phyloP scores from a whole-genome alignment of 2,329 filamentous ascomycete genomes.

The Neonectria magnoliae region DNA sequence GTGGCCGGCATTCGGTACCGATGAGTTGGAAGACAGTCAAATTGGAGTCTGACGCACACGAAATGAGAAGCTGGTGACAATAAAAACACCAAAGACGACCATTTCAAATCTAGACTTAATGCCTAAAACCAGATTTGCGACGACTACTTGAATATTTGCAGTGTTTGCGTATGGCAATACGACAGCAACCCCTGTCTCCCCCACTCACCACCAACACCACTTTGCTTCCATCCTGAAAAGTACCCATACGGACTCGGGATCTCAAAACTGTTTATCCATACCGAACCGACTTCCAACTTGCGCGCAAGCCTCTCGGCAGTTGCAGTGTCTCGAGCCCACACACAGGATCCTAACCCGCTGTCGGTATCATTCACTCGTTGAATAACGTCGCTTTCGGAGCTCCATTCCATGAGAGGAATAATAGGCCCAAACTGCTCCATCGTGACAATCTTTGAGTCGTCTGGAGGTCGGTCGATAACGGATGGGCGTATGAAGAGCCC shows the following conservation, averaged over 20 bases:
- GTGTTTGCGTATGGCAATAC: conserved; percentile 4
- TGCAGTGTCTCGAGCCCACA: conserved; percentile 5
- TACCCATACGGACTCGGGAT: conserved; percentile 5
- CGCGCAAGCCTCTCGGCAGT: conserved; percentile 1
- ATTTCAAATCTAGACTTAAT: background rate
- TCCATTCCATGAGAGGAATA: conserved; percentile 69
- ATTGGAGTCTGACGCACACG: no score
- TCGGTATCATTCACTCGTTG: conserved; percentile 59
- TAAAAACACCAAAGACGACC: no score
- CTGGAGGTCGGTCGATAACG: conserved; percentile 67
- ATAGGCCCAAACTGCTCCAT: conserved; percentile 66
- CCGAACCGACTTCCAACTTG: background rate
- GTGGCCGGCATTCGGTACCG: no score
- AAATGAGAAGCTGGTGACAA: no score
- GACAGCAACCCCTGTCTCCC: conserved; percentile 1
- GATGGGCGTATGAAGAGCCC: conserved; percentile 68
- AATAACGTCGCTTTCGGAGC: conserved; percentile 67
- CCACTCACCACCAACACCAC: conserved; percentile 14
- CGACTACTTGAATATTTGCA: conserved; percentile 6
- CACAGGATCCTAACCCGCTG: conserved; percentile 6
- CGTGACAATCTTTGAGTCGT: conserved; percentile 62
- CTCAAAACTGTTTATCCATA: conserved; percentile 13
- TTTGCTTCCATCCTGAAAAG: conserved; percentile 17
- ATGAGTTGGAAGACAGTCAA: no score
- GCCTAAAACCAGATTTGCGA: no score